Percentiles rank a stretch among this genome's conserved stretches.
These are phyloP conservation scores for Paraphaeosphaeria sporulosa DNA, from an alignment of 2,329 filamentous ascomycete species.

Conservation along the genomic window DNA sequence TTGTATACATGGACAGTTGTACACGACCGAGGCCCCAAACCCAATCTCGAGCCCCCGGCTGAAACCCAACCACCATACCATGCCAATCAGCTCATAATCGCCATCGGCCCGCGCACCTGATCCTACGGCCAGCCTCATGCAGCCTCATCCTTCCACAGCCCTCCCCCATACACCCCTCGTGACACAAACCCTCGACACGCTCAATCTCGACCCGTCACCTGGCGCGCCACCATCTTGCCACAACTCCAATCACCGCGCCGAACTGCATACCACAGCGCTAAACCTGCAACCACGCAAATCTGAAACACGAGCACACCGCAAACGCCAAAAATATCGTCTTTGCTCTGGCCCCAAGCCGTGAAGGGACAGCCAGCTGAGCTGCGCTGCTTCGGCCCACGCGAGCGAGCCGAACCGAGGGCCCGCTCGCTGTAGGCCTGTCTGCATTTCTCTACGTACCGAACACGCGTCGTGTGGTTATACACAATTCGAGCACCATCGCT, in stretches of 20 bases:
- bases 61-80: not conserved
- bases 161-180: not conserved
- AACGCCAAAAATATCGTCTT: constrained; percentile 6
- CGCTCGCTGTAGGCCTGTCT: not conserved
- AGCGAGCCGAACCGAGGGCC: constrained; percentile 5
- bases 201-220: constrained; percentile 4
- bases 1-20: not conserved
- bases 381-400: not conserved
- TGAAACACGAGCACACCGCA: constrained; percentile 14
- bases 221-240: constrained; percentile 2
- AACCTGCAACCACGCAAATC: constrained; percentile 1
- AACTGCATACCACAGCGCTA: constrained; percentile 2
- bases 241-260: constrained; percentile 4
- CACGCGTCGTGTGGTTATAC: not conserved
- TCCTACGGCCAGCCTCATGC: constrained; percentile 9
- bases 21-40: not conserved
- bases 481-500: not conserved
- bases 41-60: not conserved
- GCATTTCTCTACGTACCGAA: not conserved
- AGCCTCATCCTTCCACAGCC: constrained; percentile 11
- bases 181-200: not conserved
- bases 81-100: not conserved
- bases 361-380: not conserved
- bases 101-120: not conserved
- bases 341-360: not conserved